A percentile compares a stretch with the other conserved stretches of the same genome.
These are phyloP conservation scores for Peltaster fructicola DNA, from an alignment of 2,329 filamentous ascomycete species.

Conservation along the genomic window DNA sequence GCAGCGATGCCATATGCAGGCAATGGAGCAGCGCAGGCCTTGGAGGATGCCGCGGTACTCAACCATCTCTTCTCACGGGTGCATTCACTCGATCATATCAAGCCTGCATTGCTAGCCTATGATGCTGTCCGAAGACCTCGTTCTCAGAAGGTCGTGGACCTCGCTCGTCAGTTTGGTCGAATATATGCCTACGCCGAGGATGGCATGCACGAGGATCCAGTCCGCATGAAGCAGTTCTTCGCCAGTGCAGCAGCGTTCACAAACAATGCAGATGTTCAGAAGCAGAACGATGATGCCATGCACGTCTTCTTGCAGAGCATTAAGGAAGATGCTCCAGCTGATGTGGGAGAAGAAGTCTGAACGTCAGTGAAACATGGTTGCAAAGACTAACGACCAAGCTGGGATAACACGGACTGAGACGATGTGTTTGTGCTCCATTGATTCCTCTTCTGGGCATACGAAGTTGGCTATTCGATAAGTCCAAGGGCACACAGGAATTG, in stretches of 20 bases:
- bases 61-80: conserved; percentile 14
- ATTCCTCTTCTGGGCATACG: too few relatives aligned
- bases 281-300: conserved; percentile 16
- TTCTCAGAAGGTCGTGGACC: conserved; percentile 15
- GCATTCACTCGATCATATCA: conserved; percentile 6
- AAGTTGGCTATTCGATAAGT: too few relatives aligned
- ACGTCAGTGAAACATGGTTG: too few relatives aligned
- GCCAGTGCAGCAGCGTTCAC: conserved; percentile 15
- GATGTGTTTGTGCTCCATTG: too few relatives aligned
- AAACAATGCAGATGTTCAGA: conserved; percentile 15
- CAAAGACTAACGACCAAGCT: too few relatives aligned
- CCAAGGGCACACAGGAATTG: too few relatives aligned
- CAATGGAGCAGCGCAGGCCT: conserved; percentile 20
- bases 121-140: conserved; percentile 14
- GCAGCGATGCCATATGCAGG: conserved; percentile 21
- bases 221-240: conserved; percentile 16
- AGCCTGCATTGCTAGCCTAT: conserved; percentile 13
- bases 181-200: conserved; percentile 15
- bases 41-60: conserved; percentile 22
- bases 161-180: conserved; percentile 15
- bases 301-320: conserved; percentile 6
- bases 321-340: too few relatives aligned
- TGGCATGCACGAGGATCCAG: conserved; percentile 14
- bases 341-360: too few relatives aligned
- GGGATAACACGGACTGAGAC: too few relatives aligned